These are phyloP conservation scores for Jaltomata sinuosa DNA, from an alignment of 257 asterid genomes.

Conservation along the genomic window DNA sequence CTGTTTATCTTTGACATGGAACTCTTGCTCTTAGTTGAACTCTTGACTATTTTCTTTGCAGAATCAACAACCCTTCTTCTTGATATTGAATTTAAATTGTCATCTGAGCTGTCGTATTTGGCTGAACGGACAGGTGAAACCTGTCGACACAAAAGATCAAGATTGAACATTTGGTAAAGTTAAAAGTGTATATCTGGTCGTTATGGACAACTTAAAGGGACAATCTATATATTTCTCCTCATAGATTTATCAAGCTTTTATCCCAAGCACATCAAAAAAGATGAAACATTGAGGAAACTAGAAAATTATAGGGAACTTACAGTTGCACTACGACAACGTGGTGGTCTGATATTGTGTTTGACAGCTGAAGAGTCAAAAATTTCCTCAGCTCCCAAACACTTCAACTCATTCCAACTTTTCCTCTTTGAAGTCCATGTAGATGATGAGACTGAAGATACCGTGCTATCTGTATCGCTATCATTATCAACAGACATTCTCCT, in stretches of 20 bases:
- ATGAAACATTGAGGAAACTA: neutral
- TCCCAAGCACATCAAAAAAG: neutral
- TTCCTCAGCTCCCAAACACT: slow-evolving; percentile 36
- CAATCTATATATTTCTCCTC: neutral
- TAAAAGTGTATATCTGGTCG: neutral
- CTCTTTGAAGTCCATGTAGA: slow-evolving; percentile 24
- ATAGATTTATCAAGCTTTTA: neutral
- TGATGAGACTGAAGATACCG: slow-evolving; percentile 23
- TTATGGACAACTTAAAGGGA: neutral
- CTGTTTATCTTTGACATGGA: slow-evolving; percentile 11
- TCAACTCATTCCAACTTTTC: slow-evolving; percentile 68
- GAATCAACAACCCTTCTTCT: slow-evolving; percentile 16
- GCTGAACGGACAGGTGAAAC: slow-evolving; percentile 47
- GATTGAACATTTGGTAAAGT: neutral
- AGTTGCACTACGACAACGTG: slow-evolving; percentile 37
- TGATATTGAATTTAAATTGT: slow-evolving; percentile 24
- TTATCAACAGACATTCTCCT: slow-evolving; percentile 20
- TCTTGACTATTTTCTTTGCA: slow-evolving; percentile 17
- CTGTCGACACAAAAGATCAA: slow-evolving; percentile 19
- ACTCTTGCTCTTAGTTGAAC: slow-evolving; percentile 21
- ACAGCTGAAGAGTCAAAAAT: slow-evolving; percentile 43
- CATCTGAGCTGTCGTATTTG: slow-evolving; percentile 53
- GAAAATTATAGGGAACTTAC: slow-evolving; percentile 16
- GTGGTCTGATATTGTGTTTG: slow-evolving; percentile 29
- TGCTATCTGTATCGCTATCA: slow-evolving; percentile 46